Conservation (phyloP, 2,329 filamentous ascomycete species). For the Sclerotiophoma versabilis region DNA sequence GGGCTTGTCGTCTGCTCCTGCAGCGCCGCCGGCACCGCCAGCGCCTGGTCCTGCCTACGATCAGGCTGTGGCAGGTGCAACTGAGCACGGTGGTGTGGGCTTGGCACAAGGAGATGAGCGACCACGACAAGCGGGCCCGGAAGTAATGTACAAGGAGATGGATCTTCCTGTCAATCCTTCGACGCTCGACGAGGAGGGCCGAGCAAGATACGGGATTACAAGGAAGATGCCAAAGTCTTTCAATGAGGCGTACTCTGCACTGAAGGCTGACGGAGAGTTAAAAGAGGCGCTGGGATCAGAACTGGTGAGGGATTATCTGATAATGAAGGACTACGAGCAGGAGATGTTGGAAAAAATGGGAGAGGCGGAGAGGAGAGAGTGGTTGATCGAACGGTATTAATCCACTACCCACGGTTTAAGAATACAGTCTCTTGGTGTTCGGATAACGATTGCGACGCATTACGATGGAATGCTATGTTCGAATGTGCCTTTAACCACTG, state of each 20-base stretch:
- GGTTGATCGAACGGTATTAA: slow-evolving; percentile 72
- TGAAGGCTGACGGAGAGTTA: slow-evolving; percentile 60
- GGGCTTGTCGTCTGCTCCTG: slow-evolving; percentile 56
- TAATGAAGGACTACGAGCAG: slow-evolving; percentile 67
- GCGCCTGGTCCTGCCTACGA: background rate
- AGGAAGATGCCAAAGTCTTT: slow-evolving; percentile 63
- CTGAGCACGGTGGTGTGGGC: slow-evolving; percentile 3
- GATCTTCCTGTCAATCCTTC: slow-evolving; percentile 49
- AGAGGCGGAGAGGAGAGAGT: slow-evolving; percentile 58
- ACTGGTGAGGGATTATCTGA: slow-evolving; percentile 64
- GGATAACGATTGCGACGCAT: background rate
- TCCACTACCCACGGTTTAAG: too few relatives aligned
- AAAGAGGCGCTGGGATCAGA: slow-evolving; percentile 55
- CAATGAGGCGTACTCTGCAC: slow-evolving; percentile 60
- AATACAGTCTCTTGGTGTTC: background rate
- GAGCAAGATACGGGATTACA: slow-evolving; percentile 61
- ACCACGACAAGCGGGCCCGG: background rate
- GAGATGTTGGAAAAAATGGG: slow-evolving; percentile 60
- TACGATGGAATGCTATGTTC: too few relatives aligned
- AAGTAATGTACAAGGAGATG: slow-evolving; percentile 59
- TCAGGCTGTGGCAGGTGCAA: background rate
- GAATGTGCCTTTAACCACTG: too few relatives aligned
- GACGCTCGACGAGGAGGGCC: slow-evolving; percentile 47
- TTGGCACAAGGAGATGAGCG: background rate
- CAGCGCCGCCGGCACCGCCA: background rate